Evolutionary conservation across 345 rosid genomes (phyloP).

Genomic region (rapeseed (Brassica napus)): DNA sequence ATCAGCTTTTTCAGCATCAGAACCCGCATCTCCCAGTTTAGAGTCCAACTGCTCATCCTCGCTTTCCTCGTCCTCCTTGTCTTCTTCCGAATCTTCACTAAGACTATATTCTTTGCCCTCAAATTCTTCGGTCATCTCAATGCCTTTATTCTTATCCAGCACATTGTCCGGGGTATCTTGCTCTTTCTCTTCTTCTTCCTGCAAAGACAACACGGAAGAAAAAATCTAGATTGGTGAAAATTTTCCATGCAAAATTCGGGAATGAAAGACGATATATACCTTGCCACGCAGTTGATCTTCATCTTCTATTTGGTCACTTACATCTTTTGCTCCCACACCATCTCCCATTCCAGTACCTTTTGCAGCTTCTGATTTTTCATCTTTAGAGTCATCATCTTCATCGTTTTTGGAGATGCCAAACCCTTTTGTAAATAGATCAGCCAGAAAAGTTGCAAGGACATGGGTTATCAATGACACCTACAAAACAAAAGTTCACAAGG

Average conservation of each 20-base stretch:
- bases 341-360: conserved; percentile 95
- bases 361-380: conserved; percentile 53
- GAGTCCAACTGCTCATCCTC: conserved; percentile 74
- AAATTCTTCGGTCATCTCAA: conserved; percentile 89
- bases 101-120: conserved; percentile 68
- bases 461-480: conserved; percentile 77
- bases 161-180: conserved; percentile 59
- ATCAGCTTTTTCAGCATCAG: conserved; percentile 64
- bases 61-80: conserved; percentile 49
- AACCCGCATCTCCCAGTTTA: conserved; percentile 77
- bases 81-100: conserved; percentile 74
- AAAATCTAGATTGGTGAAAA: conserved; percentile 17
- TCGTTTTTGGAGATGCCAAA: conserved; percentile 65
- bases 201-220: background rate
- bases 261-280: conserved; percentile 42
- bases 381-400: conserved; percentile 55
- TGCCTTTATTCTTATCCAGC: conserved; percentile 67
- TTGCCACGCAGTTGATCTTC: conserved; percentile 87
- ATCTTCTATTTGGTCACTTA: conserved; percentile 83
- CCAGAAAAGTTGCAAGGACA: conserved; percentile 69
- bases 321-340: conserved; percentile 80
- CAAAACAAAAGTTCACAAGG: conserved; percentile 30
- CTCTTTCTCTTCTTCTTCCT: conserved; percentile 64
- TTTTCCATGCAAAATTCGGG: background rate
- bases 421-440: conserved; percentile 74